These are phyloP conservation scores for Linnemannia exigua DNA, from an alignment of 192 early-diverging fungal genomes.

Conservation along the genomic window DNA sequence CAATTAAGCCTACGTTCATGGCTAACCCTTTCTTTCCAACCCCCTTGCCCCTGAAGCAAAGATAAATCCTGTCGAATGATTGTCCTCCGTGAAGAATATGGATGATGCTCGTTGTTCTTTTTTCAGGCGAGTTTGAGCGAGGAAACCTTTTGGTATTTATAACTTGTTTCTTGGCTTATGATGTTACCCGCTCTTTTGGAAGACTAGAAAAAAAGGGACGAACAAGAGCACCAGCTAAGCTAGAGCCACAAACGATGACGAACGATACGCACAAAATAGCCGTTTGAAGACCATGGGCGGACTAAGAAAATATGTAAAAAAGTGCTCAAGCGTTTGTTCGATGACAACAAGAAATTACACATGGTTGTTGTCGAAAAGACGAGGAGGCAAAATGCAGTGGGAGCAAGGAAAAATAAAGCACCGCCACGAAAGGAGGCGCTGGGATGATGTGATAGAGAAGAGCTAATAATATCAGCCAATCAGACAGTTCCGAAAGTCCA, in stretches of 20 bases:
- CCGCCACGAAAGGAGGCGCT: constrained; percentile 8
- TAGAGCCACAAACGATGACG: background rate
- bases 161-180: background rate
- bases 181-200: background rate
- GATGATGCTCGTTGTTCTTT: background rate
- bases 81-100: background rate
- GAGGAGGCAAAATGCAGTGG: background rate
- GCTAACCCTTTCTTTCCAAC: background rate
- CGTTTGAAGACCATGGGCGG: background rate
- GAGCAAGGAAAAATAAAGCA: background rate
- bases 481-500: constrained; percentile 21
- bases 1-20: background rate
- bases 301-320: background rate
- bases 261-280: background rate
- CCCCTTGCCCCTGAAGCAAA: background rate
- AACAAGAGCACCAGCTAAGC: no score
- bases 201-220: background rate
- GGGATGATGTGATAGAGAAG: background rate
- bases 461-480: constrained; percentile 12
- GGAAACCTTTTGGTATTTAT: background rate
- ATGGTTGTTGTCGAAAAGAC: background rate
- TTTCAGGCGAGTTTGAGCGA: background rate
- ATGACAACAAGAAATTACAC: background rate
- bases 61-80: background rate
- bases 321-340: background rate